A percentile compares a stretch with the other conserved stretches of the same genome.
These are phyloP conservation scores for Castanea sativa DNA, from an alignment of 306 rosid species.

Conservation along the genomic window DNA sequence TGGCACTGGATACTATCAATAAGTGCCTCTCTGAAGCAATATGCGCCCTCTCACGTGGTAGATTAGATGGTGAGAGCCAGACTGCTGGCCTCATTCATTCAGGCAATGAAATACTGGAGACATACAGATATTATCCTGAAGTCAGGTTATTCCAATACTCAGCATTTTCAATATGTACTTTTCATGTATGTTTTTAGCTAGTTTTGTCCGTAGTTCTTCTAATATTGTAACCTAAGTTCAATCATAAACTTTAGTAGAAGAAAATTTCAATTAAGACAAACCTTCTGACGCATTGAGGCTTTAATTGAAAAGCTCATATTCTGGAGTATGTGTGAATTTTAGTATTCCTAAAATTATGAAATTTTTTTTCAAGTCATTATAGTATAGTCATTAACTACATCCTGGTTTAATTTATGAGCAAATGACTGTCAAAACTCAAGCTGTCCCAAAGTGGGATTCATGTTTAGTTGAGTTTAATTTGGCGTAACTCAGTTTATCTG, in stretches of 20 bases:
- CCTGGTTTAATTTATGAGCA: neutral
- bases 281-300: constrained; percentile 10
- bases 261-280: constrained; percentile 4
- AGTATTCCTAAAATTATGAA: neutral
- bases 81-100: constrained; percentile 88
- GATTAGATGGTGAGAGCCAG: constrained; percentile 89
- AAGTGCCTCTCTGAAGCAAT: constrained; percentile 96
- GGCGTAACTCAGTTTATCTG: neutral
- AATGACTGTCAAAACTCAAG: neutral
- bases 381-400: neutral
- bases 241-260: neutral
- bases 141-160: constrained; percentile 56
- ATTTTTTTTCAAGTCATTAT: neutral
- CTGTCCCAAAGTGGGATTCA: neutral
- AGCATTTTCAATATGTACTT: neutral
- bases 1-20: constrained; percentile 89
- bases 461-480: neutral
- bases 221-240: neutral
- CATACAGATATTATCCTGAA: constrained; percentile 63
- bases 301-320: constrained; percentile 8
- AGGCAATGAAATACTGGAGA: constrained; percentile 90
- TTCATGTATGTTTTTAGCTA: neutral
- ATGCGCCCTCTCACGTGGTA: constrained; percentile 87
- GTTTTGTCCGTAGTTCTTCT: constrained; percentile 6
- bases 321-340: neutral